Evolutionary conservation across 768 basidiomycete genomes (phyloP), one percentile per base, ranked within the genome.

Genomic region (Panus rudis): DNA sequence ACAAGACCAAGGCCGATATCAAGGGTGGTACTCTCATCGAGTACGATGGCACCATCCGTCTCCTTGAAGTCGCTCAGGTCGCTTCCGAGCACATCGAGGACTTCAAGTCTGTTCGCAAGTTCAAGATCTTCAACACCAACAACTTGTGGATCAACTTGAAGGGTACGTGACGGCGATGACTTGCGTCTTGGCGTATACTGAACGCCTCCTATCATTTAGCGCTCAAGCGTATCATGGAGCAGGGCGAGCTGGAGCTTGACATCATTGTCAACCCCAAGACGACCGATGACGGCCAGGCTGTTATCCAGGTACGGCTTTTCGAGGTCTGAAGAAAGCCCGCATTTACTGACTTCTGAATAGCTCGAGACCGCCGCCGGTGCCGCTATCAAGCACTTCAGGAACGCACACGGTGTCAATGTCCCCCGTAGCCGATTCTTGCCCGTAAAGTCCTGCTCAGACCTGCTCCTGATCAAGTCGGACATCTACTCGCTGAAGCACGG

Each of bases 1-100:
- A 85, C 73, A 85, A 85, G 71, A 85, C 84, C 54, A 85, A 85
- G 68, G 82, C 84, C 23, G 83, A 84, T 53, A 77, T 84, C 64
- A 84, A 84, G 69, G 76, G 75, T 66, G 79, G 79, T 61, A 79
- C 79, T 12, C 72, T 80, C 52, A 79, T 82, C 56, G 76, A 82
- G 54, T 81, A 81, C 51, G 76, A 84, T 16, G 84, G 84, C 42
- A 65, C 65, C 30, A 64, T 84, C 39, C 72, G 82, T 43, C 65
- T 85, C n/a, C 73, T 85, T 51, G 82, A 85, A 64, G 80, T 85
- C 37, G 84, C 84, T 3, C 82, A 85, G 58, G 84, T 85, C 6
- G 77, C 81, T 19, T 73, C 69, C 26, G 82, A 82, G 57, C 83
- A 84, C 54, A 65, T 81, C 38, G 79, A 84, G 56, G 81, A 82